Conservation (phyloP, 2,329 filamentous ascomycete species). For the Emericellopsis cladophorae region DNA sequence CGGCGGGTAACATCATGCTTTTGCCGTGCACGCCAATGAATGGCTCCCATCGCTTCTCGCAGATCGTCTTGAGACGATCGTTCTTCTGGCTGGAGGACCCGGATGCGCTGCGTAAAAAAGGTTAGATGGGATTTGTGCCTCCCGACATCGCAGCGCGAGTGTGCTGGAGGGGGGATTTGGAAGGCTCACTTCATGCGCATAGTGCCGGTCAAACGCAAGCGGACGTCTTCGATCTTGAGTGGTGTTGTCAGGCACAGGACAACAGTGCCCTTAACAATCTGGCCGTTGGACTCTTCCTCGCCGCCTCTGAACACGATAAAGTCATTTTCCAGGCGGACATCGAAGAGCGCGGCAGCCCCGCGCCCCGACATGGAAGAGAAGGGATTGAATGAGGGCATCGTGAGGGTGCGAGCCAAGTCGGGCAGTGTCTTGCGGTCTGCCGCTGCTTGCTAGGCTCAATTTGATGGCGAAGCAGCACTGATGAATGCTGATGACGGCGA, state of each 20-base stretch:
- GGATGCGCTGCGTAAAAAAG: constrained; percentile 28
- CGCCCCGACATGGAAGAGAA: constrained; percentile 39
- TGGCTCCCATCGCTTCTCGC: constrained; percentile 55
- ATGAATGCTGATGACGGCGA: not conserved
- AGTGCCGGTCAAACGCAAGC: constrained; percentile 57
- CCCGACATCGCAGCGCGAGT: not conserved
- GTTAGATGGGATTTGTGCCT: constrained; percentile 5
- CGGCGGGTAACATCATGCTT: constrained; percentile 49
- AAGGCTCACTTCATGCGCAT: constrained; percentile 49
- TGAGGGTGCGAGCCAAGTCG: constrained; percentile 5
- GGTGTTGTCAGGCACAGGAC: constrained; percentile 60
- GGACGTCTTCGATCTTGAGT: constrained; percentile 60
- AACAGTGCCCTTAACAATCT: constrained; percentile 59
- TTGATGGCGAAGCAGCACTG: too few species aligned
- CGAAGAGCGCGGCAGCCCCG: constrained; percentile 40
- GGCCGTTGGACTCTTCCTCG: constrained; percentile 64
- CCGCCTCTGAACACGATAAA: constrained; percentile 68
- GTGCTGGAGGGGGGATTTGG: constrained; percentile 5
- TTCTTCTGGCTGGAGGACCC: constrained; percentile 46
- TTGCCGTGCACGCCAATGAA: constrained; percentile 47
- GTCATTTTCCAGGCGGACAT: constrained; percentile 60
- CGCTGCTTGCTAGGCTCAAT: too few species aligned
- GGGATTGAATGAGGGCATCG: constrained; percentile 44
- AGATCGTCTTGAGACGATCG: constrained; percentile 46
- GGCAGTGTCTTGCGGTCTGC: not conserved